Evolutionary conservation across 805 yeast species (phyloP), one percentile per base, ranked within the genome.

Genomic region (Candida wancherniae): DNA sequence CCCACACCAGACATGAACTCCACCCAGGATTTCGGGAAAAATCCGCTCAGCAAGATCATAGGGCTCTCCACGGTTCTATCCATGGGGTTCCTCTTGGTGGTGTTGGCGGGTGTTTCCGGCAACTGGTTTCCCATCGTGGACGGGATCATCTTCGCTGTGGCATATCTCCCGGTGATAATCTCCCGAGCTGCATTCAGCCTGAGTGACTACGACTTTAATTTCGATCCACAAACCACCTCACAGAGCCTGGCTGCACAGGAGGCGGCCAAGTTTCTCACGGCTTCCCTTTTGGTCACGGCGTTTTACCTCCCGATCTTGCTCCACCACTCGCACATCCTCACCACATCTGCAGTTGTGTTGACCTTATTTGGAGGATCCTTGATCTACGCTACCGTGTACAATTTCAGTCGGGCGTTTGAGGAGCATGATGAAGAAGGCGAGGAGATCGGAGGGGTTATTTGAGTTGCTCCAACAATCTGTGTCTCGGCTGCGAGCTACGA

Each of bases 111-210:
- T 31, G 67, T 92, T 9, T 85, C 76, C 62, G 83, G 84, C 28
- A 87, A 86, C 56, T 92, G 96, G 94, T 77, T 81, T 49, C 97
- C 98, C 21, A 69, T 90, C 36, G 70, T 80, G 22, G 85, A 83
- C 44, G 69, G 70, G 5, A 28, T 64, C 15, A 51, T 64, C 24
- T 66, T 63, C 39, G 65, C 61, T 11, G 42, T 59, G 21, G 71
- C 68, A 12, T 65, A 61, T 46, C 46, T 60, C 19, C 71, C 68
- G 13, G 52, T 60, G 12, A 55, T 52, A 4, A 44, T 65, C 5
- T 47, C 69, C 8, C 55, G 50, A 11, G 58, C 61, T 1, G 29
- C 58, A 7, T 34, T 59, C 12, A 48, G 39, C 26, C 53, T 58
- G 24, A 53, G 59, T 26, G 70, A 65, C 39, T 65, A 63, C 40